phyloP scores from a whole-genome alignment of 1,284 basidiomycete species.

The Chalciporus sp. region DNA sequence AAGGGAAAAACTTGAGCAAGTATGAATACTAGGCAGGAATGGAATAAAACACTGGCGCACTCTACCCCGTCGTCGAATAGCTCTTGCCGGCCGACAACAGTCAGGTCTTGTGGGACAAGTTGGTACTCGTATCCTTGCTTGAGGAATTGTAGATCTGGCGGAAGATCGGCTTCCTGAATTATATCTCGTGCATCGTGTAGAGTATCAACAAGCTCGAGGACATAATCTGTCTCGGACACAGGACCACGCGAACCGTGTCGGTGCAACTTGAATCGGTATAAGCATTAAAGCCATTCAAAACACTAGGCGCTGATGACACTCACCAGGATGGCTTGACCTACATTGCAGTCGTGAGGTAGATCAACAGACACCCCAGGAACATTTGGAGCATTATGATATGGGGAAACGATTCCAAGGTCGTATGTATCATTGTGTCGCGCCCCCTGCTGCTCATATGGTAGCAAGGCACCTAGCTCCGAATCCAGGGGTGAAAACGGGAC shows the following conservation, averaged over 20 bases:
- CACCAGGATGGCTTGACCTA: conserved; percentile 47
- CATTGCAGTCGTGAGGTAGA: conserved; percentile 45
- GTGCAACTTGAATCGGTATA: conserved; percentile 34
- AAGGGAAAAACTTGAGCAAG: conserved; percentile 18
- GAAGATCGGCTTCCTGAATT: conserved; percentile 36
- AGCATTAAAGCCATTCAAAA: not conserved
- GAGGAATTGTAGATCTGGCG: conserved; percentile 41
- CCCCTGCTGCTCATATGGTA: not conserved
- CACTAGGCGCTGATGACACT: conserved; percentile 5
- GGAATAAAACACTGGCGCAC: conserved; percentile 21
- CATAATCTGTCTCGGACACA: conserved; percentile 34
- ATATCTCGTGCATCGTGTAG: conserved; percentile 34
- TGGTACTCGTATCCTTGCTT: conserved; percentile 42
- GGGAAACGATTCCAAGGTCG: conserved; percentile 41
- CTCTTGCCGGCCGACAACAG: conserved; percentile 41
- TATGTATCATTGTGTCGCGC: not conserved
- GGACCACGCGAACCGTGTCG: conserved; percentile 47
- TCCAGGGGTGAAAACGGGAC: conserved; percentile 1
- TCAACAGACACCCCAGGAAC: conserved; percentile 34
- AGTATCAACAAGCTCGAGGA: conserved; percentile 40
- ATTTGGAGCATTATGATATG: conserved; percentile 40
- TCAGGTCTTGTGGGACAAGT: conserved; percentile 44
- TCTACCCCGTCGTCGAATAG: conserved; percentile 48
- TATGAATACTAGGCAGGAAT: not conserved
- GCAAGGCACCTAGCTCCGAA: not conserved